These are phyloP conservation scores for Alternaria sp. DNA, from an alignment of 2,329 filamentous ascomycete genomes.

Conservation along the genomic window DNA sequence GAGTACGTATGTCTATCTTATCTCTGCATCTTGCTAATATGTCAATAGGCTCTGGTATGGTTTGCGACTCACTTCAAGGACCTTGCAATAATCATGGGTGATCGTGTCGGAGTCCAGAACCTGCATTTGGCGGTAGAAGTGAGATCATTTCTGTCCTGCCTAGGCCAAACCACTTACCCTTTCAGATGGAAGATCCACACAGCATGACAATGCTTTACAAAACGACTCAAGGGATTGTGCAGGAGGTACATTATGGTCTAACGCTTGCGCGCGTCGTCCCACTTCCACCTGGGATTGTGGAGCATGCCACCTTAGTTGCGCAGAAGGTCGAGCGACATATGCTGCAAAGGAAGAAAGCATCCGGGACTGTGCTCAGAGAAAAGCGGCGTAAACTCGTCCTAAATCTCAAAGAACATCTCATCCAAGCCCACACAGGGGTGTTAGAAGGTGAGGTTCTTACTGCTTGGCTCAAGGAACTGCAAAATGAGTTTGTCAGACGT, in stretches of 20 bases:
- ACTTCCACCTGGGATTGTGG: slow-evolving; percentile 73
- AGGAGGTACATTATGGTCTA: slow-evolving; percentile 84
- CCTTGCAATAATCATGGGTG: slow-evolving; percentile 76
- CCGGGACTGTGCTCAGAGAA: slow-evolving; percentile 66
- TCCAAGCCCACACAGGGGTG: slow-evolving; percentile 70
- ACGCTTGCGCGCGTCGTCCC: slow-evolving; percentile 78
- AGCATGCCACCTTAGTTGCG: slow-evolving; percentile 73
- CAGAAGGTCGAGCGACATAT: slow-evolving; percentile 67
- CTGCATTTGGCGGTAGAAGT: slow-evolving; percentile 81
- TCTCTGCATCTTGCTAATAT: slow-evolving; percentile 1
- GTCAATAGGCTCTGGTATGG: slow-evolving; percentile 74
- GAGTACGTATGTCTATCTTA: slow-evolving; percentile 20
- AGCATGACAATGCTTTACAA: slow-evolving; percentile 90
- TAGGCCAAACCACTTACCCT: slow-evolving; percentile 5
- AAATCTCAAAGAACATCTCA: slow-evolving; percentile 74
- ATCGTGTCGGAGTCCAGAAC: slow-evolving; percentile 81
- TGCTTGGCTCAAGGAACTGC: slow-evolving; percentile 71
- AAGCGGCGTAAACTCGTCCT: slow-evolving; percentile 78
- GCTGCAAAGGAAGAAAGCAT: slow-evolving; percentile 67
- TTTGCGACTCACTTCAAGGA: slow-evolving; percentile 95
- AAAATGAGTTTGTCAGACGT: slow-evolving; percentile 75
- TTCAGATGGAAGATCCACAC: slow-evolving; percentile 57
- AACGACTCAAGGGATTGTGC: slow-evolving; percentile 74
- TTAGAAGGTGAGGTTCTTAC: slow-evolving; percentile 72
- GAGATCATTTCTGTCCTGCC: slow-evolving; percentile 34